Base-by-base conservation (phyloP, 768 basidiomycete genomes). In the Pisolithus marmoratus region DNA sequence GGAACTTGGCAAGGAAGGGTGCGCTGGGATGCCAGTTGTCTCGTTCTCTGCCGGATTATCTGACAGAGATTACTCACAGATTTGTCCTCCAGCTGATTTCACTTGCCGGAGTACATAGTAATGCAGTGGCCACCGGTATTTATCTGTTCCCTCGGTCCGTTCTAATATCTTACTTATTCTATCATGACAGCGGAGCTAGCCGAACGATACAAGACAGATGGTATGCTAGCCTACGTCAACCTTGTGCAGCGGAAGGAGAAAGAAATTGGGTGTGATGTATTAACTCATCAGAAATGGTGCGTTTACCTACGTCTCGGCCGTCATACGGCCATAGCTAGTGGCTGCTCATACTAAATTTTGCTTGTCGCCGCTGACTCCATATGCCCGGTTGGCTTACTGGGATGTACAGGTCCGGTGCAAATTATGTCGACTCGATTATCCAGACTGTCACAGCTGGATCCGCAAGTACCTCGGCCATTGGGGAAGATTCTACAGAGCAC, bases 231-330 rank as follows among this genome's bases (percentile, higher is more conserved):
- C 22, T 95, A 95, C 67, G 91, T 94, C 44, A 79, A 94, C 53
- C 81, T 91, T 19, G 81, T 94, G 46, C 92, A 95, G 63, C 74
- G 82, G 57, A 92, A 89, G 66, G 92, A 95, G 69, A 88, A 85
- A 68, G 90, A 86, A 60, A 80, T 93, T 47, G 87, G 87, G 31
- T 88, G 87, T 54, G 92, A 95, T 65, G 91, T 95, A 29, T 73
- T 94, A 44, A 95, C 89, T 3, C 92, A 95, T 68, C 92, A 95
- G 72, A 94, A 93, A 77, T 96, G 93, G 92, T 84, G 38, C 52
- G 77, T 69, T 12, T 19, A 17, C 24, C 24, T 45, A 15, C 24
- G 26, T 36, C 15, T 48, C 20, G 4, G 23, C 2, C 34, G 29
- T 5, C 22, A 20, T 7, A 14, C 50, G 49, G n/a, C 26, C 34